phyloP scores from a whole-genome alignment of 2,329 filamentous ascomycete genomes.

The Cordyceps farinosa region DNA sequence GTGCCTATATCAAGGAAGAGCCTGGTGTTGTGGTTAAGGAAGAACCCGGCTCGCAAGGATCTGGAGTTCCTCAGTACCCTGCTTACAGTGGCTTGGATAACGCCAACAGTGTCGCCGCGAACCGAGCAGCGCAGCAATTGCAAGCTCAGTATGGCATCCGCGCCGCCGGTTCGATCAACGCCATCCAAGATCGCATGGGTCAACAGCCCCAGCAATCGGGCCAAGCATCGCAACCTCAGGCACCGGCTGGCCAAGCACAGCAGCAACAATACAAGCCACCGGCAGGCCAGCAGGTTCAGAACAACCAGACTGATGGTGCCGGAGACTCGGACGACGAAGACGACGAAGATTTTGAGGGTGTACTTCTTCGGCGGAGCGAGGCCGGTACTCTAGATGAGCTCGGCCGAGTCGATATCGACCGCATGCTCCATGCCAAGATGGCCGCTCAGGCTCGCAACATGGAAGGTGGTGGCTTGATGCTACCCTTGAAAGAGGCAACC shows the following conservation, averaged over 20 bases:
- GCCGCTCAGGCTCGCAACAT: constrained; percentile 62
- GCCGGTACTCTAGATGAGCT: constrained; percentile 53
- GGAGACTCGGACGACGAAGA: constrained; percentile 48
- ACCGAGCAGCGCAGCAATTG: constrained; percentile 54
- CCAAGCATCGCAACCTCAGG: constrained; percentile 25
- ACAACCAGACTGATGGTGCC: constrained; percentile 70
- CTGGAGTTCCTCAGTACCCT: constrained; percentile 32
- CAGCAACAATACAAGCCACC: constrained; percentile 33
- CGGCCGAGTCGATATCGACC: constrained; percentile 62
- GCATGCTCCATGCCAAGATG: constrained; percentile 65
- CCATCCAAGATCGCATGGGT: constrained; percentile 48
- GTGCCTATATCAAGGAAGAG: constrained; percentile 45
- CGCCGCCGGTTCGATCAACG: constrained; percentile 64
- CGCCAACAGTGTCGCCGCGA: constrained; percentile 44
- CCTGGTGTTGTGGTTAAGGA: constrained; percentile 41
- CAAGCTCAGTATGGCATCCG: constrained; percentile 58
- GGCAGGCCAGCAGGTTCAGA: constrained; percentile 28
- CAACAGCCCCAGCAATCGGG: constrained; percentile 33
- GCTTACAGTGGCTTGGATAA: constrained; percentile 32
- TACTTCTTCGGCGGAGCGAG: constrained; percentile 56
- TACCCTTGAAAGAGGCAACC: constrained; percentile 60
- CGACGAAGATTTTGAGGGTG: constrained; percentile 52
- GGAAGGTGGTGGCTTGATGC: constrained; percentile 73
- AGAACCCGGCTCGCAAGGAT: constrained; percentile 38
- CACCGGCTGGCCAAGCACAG: constrained; percentile 26